Conservation (phyloP, 1,139 yeast genomes). For the Blastobotrys apis region DNA sequence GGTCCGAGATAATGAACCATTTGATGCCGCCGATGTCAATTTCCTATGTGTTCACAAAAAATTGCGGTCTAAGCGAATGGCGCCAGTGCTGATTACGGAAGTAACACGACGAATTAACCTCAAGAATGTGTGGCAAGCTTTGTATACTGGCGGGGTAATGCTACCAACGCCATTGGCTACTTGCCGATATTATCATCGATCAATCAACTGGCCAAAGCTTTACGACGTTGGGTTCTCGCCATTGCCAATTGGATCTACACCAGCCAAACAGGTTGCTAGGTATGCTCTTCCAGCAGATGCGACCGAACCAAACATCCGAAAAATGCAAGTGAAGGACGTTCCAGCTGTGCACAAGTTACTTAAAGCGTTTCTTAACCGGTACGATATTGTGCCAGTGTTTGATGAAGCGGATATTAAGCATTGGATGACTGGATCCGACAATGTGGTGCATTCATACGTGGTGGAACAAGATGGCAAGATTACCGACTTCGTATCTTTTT, state of each 20-base stretch:
- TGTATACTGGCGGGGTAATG: slow-evolving; percentile 88
- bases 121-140: slow-evolving; percentile 88
- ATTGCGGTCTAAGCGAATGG: slow-evolving; percentile 84
- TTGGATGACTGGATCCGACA: slow-evolving; percentile 59
- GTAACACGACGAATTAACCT: slow-evolving; percentile 89
- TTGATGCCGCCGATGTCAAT: slow-evolving; percentile 83
- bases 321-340: slow-evolving; percentile 57
- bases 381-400: slow-evolving; percentile 69
- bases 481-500: slow-evolving; percentile 87
- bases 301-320: slow-evolving; percentile 56
- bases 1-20: slow-evolving; percentile 49
- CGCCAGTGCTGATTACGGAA: slow-evolving; percentile 91
- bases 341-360: slow-evolving; percentile 60
- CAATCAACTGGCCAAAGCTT: slow-evolving; percentile 85
- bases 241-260: slow-evolving; percentile 71
- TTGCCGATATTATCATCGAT: slow-evolving; percentile 90
- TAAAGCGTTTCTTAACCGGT: slow-evolving; percentile 58
- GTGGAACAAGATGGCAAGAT: slow-evolving; percentile 58
- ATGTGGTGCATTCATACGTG: slow-evolving; percentile 74
- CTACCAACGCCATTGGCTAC: slow-evolving; percentile 91
- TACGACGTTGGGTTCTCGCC: slow-evolving; percentile 82
- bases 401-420: slow-evolving; percentile 68
- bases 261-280: slow-evolving; percentile 75
- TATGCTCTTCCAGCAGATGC: slow-evolving; percentile 65
- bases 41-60: slow-evolving; percentile 93